These are phyloP conservation scores for Podospora tetraspora DNA, from an alignment of 495 filamentous ascomycete genomes.

Conservation along the genomic window DNA sequence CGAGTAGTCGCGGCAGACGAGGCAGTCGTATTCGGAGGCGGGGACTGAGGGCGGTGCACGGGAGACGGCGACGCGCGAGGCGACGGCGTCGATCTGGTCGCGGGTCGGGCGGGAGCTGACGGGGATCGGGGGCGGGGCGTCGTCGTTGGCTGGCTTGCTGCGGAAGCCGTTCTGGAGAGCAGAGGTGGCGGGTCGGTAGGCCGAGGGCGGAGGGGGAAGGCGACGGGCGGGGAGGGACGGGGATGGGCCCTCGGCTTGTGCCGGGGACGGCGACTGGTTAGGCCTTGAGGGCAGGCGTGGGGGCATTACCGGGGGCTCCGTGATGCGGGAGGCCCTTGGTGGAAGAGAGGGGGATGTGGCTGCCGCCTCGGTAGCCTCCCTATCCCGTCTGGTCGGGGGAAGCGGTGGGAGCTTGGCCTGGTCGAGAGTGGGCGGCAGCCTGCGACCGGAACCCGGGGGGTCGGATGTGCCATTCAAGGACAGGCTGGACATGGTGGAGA, in stretches of 20 bases:
- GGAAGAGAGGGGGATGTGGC: constrained; percentile 22
- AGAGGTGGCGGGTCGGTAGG: constrained; percentile 18
- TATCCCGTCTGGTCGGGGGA: constrained; percentile 40
- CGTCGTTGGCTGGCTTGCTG: constrained; percentile 14
- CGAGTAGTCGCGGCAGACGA: constrained; percentile 83
- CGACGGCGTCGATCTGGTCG: constrained; percentile 38
- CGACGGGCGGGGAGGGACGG: constrained; percentile 33
- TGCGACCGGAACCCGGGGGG: constrained; percentile 33
- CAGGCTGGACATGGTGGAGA: constrained; percentile 39
- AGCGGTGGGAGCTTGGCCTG: constrained; percentile 48
- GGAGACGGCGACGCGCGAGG: constrained; percentile 24
- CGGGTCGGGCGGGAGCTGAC: constrained; percentile 40
- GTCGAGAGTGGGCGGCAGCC: constrained; percentile 45
- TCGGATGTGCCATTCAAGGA: constrained; percentile 30
- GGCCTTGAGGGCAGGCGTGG: constrained; percentile 42
- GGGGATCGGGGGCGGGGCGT: constrained; percentile 43
- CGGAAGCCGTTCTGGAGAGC: constrained; percentile 23
- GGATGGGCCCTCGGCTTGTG: constrained; percentile 14
- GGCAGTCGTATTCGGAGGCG: constrained; percentile 43
- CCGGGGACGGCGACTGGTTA: constrained; percentile 18
- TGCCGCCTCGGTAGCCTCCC: constrained; percentile 37
- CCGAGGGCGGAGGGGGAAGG: constrained; percentile 37
- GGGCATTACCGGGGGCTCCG: constrained; percentile 35
- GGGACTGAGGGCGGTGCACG: not conserved
- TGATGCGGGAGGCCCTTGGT: constrained; percentile 13